Conservation (phyloP, 192 early-diverging fungal genomes). For the Gamsiella multidivaricata region DNA sequence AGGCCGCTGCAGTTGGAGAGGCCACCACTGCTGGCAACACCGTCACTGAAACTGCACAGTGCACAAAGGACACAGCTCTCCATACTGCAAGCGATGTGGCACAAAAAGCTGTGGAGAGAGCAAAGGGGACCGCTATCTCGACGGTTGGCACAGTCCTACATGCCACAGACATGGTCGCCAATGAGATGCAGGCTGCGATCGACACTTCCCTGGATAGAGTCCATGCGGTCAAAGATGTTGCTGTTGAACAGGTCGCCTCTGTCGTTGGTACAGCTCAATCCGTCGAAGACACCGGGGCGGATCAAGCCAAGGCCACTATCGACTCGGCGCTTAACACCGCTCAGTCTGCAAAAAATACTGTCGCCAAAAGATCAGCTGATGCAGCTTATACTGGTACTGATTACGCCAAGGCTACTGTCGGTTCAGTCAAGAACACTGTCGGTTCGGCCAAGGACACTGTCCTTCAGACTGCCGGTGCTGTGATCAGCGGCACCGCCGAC, state of each 20-base stretch:
- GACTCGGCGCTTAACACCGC: neutral
- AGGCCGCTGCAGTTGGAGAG: neutral
- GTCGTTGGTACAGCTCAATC: neutral
- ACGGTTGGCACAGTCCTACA: no score
- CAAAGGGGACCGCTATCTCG: no score
- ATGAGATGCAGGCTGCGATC: no score
- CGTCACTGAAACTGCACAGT: neutral
- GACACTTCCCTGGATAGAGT: no score
- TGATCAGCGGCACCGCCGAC: no score
- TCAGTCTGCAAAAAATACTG: neutral
- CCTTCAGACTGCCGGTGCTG: neutral
- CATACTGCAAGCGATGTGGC: neutral
- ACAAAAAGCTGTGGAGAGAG: neutral
- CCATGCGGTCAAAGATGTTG: no score
- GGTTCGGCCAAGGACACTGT: conserved; percentile 3
- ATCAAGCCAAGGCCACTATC: neutral
- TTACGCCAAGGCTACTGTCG: neutral
- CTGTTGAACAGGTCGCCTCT: neutral
- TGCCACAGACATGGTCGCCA: no score
- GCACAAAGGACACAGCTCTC: neutral
- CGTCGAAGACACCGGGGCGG: neutral
- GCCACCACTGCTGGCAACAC: neutral
- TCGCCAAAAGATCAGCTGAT: neutral
- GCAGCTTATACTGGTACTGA: neutral
- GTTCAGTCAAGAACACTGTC: neutral